Conservation (phyloP, 805 yeast genomes). For the Metschnikowia matae region DNA sequence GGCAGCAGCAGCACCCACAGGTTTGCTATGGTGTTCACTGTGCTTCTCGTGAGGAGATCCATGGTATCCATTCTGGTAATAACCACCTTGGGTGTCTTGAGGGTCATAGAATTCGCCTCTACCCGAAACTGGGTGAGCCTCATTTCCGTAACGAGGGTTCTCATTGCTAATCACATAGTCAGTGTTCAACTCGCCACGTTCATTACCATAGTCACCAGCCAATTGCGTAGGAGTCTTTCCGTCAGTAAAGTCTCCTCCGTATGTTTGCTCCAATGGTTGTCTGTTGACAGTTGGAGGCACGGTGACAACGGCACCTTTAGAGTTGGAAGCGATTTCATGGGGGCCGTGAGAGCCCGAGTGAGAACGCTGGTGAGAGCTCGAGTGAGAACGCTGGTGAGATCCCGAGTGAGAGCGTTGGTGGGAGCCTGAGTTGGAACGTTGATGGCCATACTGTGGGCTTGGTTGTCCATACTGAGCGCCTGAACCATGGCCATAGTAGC, state of each 20-base stretch:
- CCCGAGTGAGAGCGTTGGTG: background rate
- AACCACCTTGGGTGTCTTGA: slow-evolving; percentile 35
- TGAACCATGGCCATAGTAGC: background rate
- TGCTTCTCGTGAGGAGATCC: background rate
- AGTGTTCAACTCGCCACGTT: background rate
- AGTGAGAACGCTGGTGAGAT: slow-evolving; percentile 1
- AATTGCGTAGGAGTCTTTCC: slow-evolving; percentile 30
- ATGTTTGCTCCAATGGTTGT: slow-evolving; percentile 25
- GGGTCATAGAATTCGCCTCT: slow-evolving; percentile 33
- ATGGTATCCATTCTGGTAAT: slow-evolving; percentile 13
- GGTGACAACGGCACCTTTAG: slow-evolving; percentile 25
- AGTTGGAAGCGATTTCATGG: slow-evolving; percentile 6
- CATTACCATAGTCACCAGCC: background rate
- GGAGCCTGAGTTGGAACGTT: slow-evolving; percentile 1
- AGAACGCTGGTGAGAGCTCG: slow-evolving; percentile 1
- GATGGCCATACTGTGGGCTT: background rate
- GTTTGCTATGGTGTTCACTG: background rate
- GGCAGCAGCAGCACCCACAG: slow-evolving; percentile 12
- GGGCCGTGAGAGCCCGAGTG: slow-evolving; percentile 1
- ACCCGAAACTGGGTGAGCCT: slow-evolving; percentile 26
- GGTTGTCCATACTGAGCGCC: too few relatives aligned
- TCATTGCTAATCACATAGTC: slow-evolving; percentile 17
- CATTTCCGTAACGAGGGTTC: slow-evolving; percentile 28
- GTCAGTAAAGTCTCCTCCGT: slow-evolving; percentile 33
- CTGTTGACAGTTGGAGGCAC: slow-evolving; percentile 30